Base-by-base conservation (phyloP, 208 protist genomes). In the Acanthamoeba lenticulata region DNA sequence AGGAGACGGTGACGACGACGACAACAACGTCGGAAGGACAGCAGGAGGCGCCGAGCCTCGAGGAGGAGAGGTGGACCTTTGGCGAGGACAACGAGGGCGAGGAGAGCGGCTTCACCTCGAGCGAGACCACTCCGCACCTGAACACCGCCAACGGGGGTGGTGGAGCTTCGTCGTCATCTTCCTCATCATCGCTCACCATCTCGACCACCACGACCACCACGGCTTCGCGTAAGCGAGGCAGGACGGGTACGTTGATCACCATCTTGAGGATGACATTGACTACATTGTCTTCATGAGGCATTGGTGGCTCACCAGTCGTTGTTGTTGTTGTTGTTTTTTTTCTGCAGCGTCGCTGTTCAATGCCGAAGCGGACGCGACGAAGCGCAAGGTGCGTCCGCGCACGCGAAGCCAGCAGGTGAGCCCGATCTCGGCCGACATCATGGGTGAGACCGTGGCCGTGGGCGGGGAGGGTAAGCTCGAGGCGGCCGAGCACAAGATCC, bases 81-180 rank as follows among this genome's bases (percentile, higher is more conserved):
- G 72, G 72, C 24, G 72, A 81, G 72, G 72, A 81, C 42, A 81
- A 81, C 42, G 72, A 81, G 21, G 72, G 72, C 72, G 72, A 81
- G 72, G 72, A 81, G 72, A 81, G 72, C 42, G 72, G 72, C 36
- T 49, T 81, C 11, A 81, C 72, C 17, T 81, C 72, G 11, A 81
- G 72, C 42, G 72, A 81, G 72, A 81, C 72, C 40, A 81, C 72
- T 7, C 72, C 72, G 1, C 72, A 81, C n/a, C 42, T 81, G 24
- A 47, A 27, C 42, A 15, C 72, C 40, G 19, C 72, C 72, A 57
- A 57, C 52, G 52, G 52, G 15, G n/a, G n/a, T n/a, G n/a, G n/a
- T n/a, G n/a, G n/a, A n/a, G n/a, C n/a, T n/a, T n/a, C n/a, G n/a
- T n/a, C n/a, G n/a, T n/a, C n/a, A n/a, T n/a, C n/a, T n/a, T n/a